These are phyloP conservation scores for Magnolia changhungtana DNA, from an alignment of 164 flowering plant genomes.

Conservation along the genomic window DNA sequence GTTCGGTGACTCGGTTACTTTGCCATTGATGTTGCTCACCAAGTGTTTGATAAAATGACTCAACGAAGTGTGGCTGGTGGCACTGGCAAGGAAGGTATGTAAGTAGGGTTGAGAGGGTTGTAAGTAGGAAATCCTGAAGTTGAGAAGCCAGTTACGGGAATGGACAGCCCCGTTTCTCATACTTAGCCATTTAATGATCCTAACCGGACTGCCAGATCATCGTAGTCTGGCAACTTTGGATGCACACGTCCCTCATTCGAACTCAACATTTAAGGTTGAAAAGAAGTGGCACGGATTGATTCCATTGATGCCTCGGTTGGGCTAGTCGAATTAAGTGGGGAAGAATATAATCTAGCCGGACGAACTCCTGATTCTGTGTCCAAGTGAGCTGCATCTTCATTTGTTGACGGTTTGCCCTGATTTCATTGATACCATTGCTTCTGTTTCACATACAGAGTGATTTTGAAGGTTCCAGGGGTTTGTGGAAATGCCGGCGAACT, in stretches of 20 bases:
- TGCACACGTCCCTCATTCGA: slow-evolving; percentile 36
- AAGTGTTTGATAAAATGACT: too few species aligned
- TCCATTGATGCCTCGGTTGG: background rate
- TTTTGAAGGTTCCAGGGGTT: too few species aligned
- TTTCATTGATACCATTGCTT: too few species aligned
- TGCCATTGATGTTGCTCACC: too few species aligned
- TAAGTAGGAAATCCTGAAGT: too few species aligned
- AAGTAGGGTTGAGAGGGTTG: too few species aligned
- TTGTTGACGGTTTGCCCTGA: slow-evolving; percentile 22
- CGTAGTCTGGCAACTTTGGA: slow-evolving; percentile 55
- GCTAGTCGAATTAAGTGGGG: background rate
- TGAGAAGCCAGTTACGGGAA: too few species aligned
- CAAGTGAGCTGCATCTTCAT: background rate
- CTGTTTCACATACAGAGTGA: too few species aligned
- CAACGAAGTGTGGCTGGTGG: too few species aligned
- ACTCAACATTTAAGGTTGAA: slow-evolving; percentile 36
- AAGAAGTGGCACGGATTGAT: slow-evolving; percentile 48
- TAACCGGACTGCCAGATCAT: slow-evolving; percentile 49
- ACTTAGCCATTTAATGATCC: slow-evolving; percentile 37
- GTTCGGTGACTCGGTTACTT: too few species aligned
- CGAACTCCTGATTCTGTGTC: background rate
- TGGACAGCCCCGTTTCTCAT: slow-evolving; percentile 23
- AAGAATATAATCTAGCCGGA: background rate
- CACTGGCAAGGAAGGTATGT: too few species aligned
- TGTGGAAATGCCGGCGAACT: too few species aligned